Base-by-base conservation (phyloP, 2,329 filamentous ascomycete genomes). In the Pseudocercospora crystallina region DNA sequence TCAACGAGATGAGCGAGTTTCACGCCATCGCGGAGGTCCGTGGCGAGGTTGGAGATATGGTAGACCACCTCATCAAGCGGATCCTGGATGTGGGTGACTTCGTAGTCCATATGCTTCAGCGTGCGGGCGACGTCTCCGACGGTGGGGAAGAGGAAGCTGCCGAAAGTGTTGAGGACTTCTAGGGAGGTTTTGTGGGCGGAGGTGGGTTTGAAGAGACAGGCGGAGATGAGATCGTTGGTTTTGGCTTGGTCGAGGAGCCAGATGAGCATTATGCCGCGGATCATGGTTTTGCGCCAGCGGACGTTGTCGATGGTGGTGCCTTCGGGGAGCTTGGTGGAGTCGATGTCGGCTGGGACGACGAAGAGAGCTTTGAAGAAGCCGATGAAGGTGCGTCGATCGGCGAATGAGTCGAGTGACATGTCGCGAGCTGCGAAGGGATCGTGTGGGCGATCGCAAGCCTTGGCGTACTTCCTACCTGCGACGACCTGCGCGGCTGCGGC, bases 1-100 rank as follows among this genome's bases (percentile, higher is more conserved):
- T 86, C 83, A 1, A 83, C 79, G 8, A 85, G 71, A 43, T 79
- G 76, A 5, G 80, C 79, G n/a, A 86, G 65, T 38, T 79, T 69
- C 8, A 85, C 73, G 1, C 83, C 83, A 61, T 85, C 80, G 31
- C 83, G 76, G 15, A 86, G 70, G 59, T 85, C 83, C 8, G 82
- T 75, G 1, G 82, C 83, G 17, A 86, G 71, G 57, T 85, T 85
- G 8, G 73, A 69, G 47, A 86, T 77, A 34, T 69, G 68, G 61
- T 83, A 85, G 1, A 73, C 69, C 56, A 80, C 81, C 65, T 86
- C 83, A 54, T 83, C 74, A 5, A 85, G 71, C 2, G 76, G 75
- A 52, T 79, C 74, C 61, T 86, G 83, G 7, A 73, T 66, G 60
- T 81, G 76, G 3, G 64, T 62, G 15, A 84, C 67, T n/a, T 73